Evolutionary conservation across 805 yeast species (phyloP), one percentile per base, ranked within the genome.

Genomic region (Starmerella scarabaei): DNA sequence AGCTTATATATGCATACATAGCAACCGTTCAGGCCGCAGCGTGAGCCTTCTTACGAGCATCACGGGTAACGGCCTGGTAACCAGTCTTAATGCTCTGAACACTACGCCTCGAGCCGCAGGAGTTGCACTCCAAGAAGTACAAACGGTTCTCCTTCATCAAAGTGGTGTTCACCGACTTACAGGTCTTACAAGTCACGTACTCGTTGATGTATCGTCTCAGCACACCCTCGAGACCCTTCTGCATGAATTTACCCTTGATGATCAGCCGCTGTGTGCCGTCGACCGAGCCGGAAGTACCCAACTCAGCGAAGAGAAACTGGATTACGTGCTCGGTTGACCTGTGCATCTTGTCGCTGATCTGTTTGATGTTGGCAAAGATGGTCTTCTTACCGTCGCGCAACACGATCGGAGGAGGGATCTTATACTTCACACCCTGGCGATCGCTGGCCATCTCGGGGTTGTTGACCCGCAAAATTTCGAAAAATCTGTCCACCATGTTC

Each of bases 371-470:
- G 50, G 95, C 85, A 60, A 91, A 91, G 57, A 86, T 75, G 14
- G 98, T 85, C 73, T 86, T 91, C 67, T 91, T 91, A 64, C 98
- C 97, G 67, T 91, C 99, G 69, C 98, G 85, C 63, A 79, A 80
- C 62, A 93, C 91, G 50, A 80, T 71, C 47, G 99, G 99, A 32
- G 97, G 97, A 37, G 98, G 98, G 56, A 91, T 85, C 71, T 88
- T 80, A 66, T 86, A 80, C 65, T 88, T 86, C 40, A 84, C 75
- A 31, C 93, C 88, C 23, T 82, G 71, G 64, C 93, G 77, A 60
- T 88, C 97, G 59, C 96, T 96, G 33, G 97, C 98, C 56, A 91
- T 73, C 63, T 91, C 98, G 47, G 99, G 99, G 67, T 91, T 91
- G 66, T 88, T 88, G 48, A 83, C 78, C 56, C 82, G 84, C 57